Percentiles rank a stretch among this genome's conserved stretches.
These are phyloP conservation scores for Rhodomyrtus psidioides DNA, from an alignment of 441 rosid species.

Conservation along the genomic window DNA sequence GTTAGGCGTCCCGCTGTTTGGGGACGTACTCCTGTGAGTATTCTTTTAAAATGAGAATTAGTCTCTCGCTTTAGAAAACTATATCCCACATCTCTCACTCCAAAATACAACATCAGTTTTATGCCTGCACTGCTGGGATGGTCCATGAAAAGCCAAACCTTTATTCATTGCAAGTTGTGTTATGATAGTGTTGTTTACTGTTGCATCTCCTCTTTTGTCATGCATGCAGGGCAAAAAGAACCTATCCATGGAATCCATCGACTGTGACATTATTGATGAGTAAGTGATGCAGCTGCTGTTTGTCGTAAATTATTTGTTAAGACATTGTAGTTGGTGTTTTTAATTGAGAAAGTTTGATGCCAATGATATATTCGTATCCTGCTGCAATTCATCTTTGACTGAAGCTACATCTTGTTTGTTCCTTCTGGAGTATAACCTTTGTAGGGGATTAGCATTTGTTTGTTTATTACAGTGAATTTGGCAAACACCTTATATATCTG, in stretches of 20 bases:
- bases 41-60: background rate
- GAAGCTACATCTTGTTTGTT: background rate
- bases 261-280: slow-evolving; percentile 53
- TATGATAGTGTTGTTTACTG: background rate
- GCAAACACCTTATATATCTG: background rate
- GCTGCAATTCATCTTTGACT: background rate
- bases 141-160: background rate
- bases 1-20: slow-evolving; percentile 22
- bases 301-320: background rate
- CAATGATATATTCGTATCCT: background rate
- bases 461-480: background rate
- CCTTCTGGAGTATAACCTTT: background rate
- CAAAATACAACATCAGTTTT: background rate
- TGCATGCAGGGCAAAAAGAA: slow-evolving; percentile 70
- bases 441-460: background rate
- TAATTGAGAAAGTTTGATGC: background rate
- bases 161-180: background rate
- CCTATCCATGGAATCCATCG: slow-evolving; percentile 75
- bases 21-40: slow-evolving; percentile 82
- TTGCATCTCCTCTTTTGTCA: background rate
- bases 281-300: slow-evolving; percentile 32
- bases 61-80: background rate
- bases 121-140: background rate
- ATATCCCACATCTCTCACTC: slow-evolving; percentile 1
- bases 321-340: background rate